A percentile compares a stretch with the other conserved stretches of the same genome.
phyloP scores from a whole-genome alignment of 2,329 filamentous ascomycete species.

The Cercospora brassicicola region DNA sequence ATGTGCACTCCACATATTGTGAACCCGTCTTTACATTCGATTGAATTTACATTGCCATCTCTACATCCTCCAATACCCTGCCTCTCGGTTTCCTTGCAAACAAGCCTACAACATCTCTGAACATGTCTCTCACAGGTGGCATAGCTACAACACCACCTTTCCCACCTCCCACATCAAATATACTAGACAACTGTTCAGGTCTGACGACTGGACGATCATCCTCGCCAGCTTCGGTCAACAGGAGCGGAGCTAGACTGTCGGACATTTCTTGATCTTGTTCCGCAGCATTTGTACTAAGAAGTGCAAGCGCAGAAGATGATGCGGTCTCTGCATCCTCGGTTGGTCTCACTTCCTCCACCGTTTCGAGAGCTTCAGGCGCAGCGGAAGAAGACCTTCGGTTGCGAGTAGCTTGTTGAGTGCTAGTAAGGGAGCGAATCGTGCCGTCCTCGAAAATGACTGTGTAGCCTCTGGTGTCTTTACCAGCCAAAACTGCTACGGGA shows the following conservation, averaged over 20 bases:
- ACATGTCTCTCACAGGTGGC: slow-evolving; percentile 72
- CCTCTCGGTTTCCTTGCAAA: slow-evolving; percentile 58
- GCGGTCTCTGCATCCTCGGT: slow-evolving; percentile 9
- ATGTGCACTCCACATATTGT: background rate
- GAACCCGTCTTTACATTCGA: background rate
- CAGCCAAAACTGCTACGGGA: slow-evolving; percentile 66
- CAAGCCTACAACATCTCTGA: slow-evolving; percentile 68
- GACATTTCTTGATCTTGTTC: slow-evolving; percentile 20
- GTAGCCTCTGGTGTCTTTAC: slow-evolving; percentile 67
- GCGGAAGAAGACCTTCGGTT: slow-evolving; percentile 10
- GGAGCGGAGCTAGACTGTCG: slow-evolving; percentile 16
- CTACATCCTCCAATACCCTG: slow-evolving; percentile 10
- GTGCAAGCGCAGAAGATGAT: slow-evolving; percentile 11
- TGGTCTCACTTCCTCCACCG: background rate
- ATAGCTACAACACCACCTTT: slow-evolving; percentile 59
- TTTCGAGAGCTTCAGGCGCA: background rate
- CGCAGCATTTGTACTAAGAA: slow-evolving; percentile 6
- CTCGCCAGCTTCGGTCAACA: slow-evolving; percentile 42
- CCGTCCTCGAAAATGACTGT: slow-evolving; percentile 73
- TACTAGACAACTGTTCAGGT: slow-evolving; percentile 65
- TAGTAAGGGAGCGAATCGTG: slow-evolving; percentile 58
- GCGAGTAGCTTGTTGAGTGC: slow-evolving; percentile 8
- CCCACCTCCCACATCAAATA: slow-evolving; percentile 66
- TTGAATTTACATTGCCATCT: slow-evolving; percentile 12
- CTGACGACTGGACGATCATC: slow-evolving; percentile 62